Evolutionary conservation across 2,329 filamentous ascomycete species (phyloP).

Genomic region (Chaetomium sp.): DNA sequence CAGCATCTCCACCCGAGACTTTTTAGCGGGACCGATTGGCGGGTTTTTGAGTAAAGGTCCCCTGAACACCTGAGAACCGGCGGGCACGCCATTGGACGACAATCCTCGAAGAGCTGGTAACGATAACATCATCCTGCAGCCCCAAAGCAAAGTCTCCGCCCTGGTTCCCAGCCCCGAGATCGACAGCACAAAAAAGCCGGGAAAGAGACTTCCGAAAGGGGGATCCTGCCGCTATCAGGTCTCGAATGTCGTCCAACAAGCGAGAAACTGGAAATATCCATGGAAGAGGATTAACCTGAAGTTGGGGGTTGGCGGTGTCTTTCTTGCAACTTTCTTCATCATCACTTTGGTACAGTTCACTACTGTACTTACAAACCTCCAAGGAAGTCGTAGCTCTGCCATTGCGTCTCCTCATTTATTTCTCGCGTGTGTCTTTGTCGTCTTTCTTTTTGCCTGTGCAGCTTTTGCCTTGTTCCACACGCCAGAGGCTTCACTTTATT

Average conservation of each 20-base stretch:
- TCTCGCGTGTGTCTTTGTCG: no score
- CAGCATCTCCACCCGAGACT: constrained; percentile 6
- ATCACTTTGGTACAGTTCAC: not conserved
- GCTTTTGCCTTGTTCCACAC: no score
- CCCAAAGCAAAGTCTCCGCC: constrained; percentile 11
- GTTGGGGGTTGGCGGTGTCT: no score
- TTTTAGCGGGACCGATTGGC: constrained; percentile 15
- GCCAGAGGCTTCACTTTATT: no score
- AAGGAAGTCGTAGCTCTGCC: not conserved
- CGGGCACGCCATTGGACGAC: constrained; percentile 12
- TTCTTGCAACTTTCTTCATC: no score
- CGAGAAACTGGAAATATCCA: not conserved
- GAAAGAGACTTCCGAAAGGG: not conserved
- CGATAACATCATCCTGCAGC: constrained; percentile 23
- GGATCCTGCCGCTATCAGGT: not conserved
- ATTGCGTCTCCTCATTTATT: no score
- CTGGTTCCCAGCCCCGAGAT: constrained; percentile 14
- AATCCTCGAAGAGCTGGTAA: constrained; percentile 12
- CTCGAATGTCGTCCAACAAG: not conserved
- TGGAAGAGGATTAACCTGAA: not conserved
- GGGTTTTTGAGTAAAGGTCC: not conserved
- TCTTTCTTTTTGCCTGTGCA: no score
- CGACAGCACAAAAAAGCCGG: constrained; percentile 8
- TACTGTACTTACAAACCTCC: not conserved
- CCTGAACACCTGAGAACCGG: not conserved